These are phyloP conservation scores for Andalucia godoyi DNA, from an alignment of 78 protist genomes.

Conservation along the genomic window DNA sequence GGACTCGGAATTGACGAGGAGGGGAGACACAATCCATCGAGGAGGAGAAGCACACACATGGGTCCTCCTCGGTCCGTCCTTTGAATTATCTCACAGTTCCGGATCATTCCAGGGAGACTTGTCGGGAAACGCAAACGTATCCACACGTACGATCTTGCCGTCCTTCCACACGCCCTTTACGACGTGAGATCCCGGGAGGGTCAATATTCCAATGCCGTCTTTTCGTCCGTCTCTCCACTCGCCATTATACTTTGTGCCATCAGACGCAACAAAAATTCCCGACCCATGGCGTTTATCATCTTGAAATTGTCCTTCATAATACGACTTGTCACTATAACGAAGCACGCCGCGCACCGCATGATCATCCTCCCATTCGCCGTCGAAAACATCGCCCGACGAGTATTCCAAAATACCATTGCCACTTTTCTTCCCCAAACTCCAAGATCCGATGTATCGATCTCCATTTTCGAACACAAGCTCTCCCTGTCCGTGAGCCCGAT, in stretches of 20 bases:
- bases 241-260: constrained; percentile 32
- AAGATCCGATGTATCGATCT: constrained; percentile 35
- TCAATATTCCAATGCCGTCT: too few relatives aligned
- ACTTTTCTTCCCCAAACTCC: background rate
- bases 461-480: constrained; percentile 7
- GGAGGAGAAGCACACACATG: too few relatives aligned
- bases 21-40: too few relatives aligned
- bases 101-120: too few relatives aligned
- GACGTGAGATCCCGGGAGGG: too few relatives aligned
- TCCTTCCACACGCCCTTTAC: constrained; percentile 24
- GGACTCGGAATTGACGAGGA: too few relatives aligned
- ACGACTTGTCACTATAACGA: too few relatives aligned
- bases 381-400: constrained; percentile 16
- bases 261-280: background rate
- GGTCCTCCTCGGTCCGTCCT: too few relatives aligned
- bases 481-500: constrained; percentile 35
- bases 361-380: constrained; percentile 24
- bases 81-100: too few relatives aligned
- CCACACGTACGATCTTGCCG: too few relatives aligned
- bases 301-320: constrained; percentile 5
- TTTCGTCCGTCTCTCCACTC: constrained; percentile 29
- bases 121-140: too few relatives aligned
- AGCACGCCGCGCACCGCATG: too few relatives aligned
- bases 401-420: background rate
- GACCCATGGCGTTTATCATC: background rate